Conservation (phyloP, 164 flowering plant genomes). For the Chloranthus sessilifolius region DNA sequence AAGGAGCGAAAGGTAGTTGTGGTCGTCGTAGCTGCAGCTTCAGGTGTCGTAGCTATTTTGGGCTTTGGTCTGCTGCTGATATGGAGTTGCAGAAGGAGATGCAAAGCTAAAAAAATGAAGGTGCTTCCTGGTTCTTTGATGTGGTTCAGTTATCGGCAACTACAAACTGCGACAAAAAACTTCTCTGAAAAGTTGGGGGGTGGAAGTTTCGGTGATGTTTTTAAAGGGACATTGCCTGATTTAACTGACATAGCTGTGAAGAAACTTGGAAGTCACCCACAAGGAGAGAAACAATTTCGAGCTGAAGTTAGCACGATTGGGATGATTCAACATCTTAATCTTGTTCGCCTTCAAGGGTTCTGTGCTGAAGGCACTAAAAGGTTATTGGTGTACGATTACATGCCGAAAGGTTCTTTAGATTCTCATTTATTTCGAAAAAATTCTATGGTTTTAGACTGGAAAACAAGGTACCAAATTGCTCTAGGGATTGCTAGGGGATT, state of each 20-base stretch:
- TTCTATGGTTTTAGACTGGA: constrained; percentile 19
- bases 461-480: constrained; percentile 25
- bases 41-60: constrained; percentile 9
- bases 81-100: constrained; percentile 12
- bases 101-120: constrained; percentile 4
- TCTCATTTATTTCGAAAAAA: constrained; percentile 23
- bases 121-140: constrained; percentile 29
- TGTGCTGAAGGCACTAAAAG: constrained; percentile 38
- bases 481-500: constrained; percentile 30
- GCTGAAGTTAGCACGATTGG: constrained; percentile 65
- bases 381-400: constrained; percentile 47
- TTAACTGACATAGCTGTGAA: constrained; percentile 36
- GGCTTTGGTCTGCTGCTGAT: constrained; percentile 11
- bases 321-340: constrained; percentile 48
- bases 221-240: constrained; percentile 36
- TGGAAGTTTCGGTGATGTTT: constrained; percentile 86
- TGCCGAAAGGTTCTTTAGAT: constrained; percentile 48
- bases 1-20: constrained; percentile 4
- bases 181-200: constrained; percentile 46
- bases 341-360: constrained; percentile 47
- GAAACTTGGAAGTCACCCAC: constrained; percentile 38
- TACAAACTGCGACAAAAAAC: constrained; percentile 36
- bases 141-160: constrained; percentile 27
- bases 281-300: constrained; percentile 52
- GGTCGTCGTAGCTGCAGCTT: constrained; percentile 15